These are phyloP conservation scores for Aphanomyces invadans DNA, from an alignment of 352 stramenopile genomes.

Conservation along the genomic window DNA sequence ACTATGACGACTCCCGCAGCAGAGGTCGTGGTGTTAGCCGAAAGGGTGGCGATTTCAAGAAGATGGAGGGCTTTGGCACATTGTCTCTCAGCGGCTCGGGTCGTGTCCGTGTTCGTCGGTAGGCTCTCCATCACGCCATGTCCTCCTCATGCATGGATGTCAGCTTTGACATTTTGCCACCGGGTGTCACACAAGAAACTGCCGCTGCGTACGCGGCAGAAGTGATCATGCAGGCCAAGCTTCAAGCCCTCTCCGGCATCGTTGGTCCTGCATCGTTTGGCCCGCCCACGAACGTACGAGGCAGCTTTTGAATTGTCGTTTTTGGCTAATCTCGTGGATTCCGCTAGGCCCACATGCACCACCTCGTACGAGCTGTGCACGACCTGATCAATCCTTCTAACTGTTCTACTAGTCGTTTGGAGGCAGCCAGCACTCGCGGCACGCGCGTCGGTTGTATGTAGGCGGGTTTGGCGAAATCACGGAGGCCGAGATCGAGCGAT, in stretches of 20 bases:
- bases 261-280: constrained; percentile 61
- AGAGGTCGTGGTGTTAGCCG: not conserved
- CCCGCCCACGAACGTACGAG: constrained; percentile 28
- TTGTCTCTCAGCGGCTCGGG: constrained; percentile 28
- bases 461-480: constrained; percentile 84
- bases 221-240: constrained; percentile 77
- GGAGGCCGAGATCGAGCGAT: constrained; percentile 80
- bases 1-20: not conserved
- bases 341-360: constrained; percentile 21
- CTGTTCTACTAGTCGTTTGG: constrained; percentile 9
- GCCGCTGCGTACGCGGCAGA: constrained; percentile 74
- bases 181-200: constrained; percentile 75
- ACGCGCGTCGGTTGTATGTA: constrained; percentile 95
- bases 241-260: constrained; percentile 52
- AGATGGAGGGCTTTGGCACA: constrained; percentile 10
- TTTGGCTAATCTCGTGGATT: not conserved
- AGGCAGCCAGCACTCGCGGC: constrained; percentile 87
- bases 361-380: not conserved
- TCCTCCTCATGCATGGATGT: constrained; percentile 53
- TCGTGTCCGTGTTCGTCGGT: constrained; percentile 38
- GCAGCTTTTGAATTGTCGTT: not conserved
- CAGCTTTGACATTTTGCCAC: constrained; percentile 77
- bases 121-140: constrained; percentile 27
- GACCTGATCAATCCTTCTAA: not conserved
- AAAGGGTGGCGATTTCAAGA: constrained; percentile 12